Percentiles rank a stretch among this genome's conserved stretches.
These are phyloP conservation scores for Cercospora berteroae DNA, from an alignment of 2,329 filamentous ascomycete species.

Conservation along the genomic window DNA sequence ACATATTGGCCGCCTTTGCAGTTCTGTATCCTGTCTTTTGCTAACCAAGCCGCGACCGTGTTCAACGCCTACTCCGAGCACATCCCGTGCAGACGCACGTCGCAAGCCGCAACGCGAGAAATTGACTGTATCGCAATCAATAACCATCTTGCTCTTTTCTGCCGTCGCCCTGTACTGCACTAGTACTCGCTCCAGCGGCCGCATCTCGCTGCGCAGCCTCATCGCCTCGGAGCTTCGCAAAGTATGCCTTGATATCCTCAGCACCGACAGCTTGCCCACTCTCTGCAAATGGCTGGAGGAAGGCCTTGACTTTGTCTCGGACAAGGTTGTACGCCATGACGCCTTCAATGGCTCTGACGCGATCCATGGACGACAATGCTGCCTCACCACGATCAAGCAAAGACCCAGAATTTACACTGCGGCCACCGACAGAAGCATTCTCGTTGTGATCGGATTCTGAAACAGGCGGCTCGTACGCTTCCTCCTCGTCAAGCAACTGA, in stretches of 20 bases:
- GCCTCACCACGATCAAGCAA: conserved; percentile 90
- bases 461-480: conserved; percentile 86
- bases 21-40: not conserved
- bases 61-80: not conserved
- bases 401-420: conserved; percentile 69
- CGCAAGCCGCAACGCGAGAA: not conserved
- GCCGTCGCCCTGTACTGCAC: conserved; percentile 30
- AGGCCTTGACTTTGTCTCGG: conserved; percentile 92
- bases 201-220: conserved; percentile 51
- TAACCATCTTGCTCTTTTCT: conserved; percentile 44
- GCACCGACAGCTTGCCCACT: conserved; percentile 84
- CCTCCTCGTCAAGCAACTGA: conserved; percentile 90
- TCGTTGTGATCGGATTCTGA: conserved; percentile 59
- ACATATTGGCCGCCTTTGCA: not conserved
- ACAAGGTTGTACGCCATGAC: conserved; percentile 98
- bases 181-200: conserved; percentile 31
- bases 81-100: not conserved
- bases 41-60: not conserved
- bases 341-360: conserved; percentile 86
- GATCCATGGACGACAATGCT: conserved; percentile 85
- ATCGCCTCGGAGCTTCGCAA: conserved; percentile 89
- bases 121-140: conserved; percentile 19
- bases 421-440: conserved; percentile 42
- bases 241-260: conserved; percentile 95
- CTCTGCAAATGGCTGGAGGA: conserved; percentile 90